Evolutionary conservation across 495 filamentous ascomycete species (phyloP).

Genomic region (Hypoxylon rickii): DNA sequence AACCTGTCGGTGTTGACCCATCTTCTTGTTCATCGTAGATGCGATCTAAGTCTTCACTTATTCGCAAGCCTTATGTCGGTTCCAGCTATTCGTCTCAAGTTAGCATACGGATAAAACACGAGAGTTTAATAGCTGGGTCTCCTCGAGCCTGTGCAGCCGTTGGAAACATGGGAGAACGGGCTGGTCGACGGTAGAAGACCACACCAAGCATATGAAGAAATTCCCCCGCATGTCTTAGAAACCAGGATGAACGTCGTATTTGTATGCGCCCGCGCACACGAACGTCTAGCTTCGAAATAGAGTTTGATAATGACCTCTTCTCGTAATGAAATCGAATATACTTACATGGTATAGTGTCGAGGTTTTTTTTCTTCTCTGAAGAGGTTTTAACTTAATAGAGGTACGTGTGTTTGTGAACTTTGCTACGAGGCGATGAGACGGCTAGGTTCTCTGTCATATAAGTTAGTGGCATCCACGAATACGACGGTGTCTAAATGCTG

Average conservation of each 20-base stretch:
- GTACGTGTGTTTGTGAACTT: too few relatives aligned
- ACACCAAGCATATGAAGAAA: constrained; percentile 11
- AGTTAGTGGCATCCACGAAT: constrained; percentile 13
- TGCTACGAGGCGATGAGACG: constrained; percentile 6
- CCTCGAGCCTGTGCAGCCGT: constrained; percentile 24
- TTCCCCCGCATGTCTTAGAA: constrained; percentile 28
- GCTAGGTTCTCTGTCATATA: constrained; percentile 21
- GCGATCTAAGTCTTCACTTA: neutral
- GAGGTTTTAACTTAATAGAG: too few relatives aligned
- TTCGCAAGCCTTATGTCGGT: constrained; percentile 10
- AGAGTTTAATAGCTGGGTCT: constrained; percentile 1
- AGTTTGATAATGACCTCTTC: constrained; percentile 2
- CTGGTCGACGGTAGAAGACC: constrained; percentile 17
- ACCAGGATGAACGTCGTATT: constrained; percentile 21
- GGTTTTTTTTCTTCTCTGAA: too few relatives aligned
- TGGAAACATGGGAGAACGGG: constrained; percentile 12
- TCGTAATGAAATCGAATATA: constrained; percentile 13
- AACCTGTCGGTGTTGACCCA: constrained; percentile 39
- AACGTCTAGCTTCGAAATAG: constrained; percentile 2
- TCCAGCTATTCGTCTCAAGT: constrained; percentile 19
- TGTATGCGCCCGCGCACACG: constrained; percentile 2
- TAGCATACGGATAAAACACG: constrained; percentile 25
- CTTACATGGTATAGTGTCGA: constrained; percentile 20
- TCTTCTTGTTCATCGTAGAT: constrained; percentile 39
- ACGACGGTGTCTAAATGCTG: constrained; percentile 16